Percentiles rank a stretch among this genome's conserved stretches.
Evolutionary conservation across 106 monocot genomes (phyloP).

Genomic region (Agapanthus africanus): DNA sequence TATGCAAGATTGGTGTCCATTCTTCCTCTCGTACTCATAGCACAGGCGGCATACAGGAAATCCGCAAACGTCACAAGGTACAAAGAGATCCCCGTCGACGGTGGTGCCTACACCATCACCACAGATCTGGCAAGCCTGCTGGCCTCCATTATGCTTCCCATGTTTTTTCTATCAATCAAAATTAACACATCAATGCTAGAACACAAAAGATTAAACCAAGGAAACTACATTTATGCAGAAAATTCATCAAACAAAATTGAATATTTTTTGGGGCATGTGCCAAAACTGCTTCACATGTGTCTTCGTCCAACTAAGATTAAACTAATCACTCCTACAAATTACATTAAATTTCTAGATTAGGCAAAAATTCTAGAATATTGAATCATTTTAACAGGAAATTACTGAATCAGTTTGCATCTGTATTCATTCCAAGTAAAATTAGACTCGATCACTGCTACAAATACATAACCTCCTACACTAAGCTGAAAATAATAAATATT

Average conservation of each 20-base stretch:
- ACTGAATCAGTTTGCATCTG: not conserved
- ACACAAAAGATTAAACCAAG: too few relatives aligned
- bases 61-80: conserved; percentile 31
- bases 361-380: too few relatives aligned
- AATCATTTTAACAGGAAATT: too few relatives aligned
- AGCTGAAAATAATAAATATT: too few relatives aligned
- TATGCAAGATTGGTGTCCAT: conserved; percentile 37
- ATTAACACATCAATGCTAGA: not conserved
- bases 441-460: not conserved
- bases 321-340: not conserved
- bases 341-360: too few relatives aligned
- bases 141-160: conserved; percentile 9
- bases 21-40: conserved; percentile 51
- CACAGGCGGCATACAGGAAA: conserved; percentile 41
- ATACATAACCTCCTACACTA: too few relatives aligned
- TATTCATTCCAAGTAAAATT: not conserved
- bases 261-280: too few relatives aligned
- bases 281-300: too few relatives aligned
- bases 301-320: too few relatives aligned
- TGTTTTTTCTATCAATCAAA: conserved; percentile 7
- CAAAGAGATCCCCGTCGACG: conserved; percentile 26
- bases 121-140: conserved; percentile 33
- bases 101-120: conserved; percentile 27
- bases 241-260: too few relatives aligned
- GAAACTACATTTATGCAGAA: not conserved